Base-by-base conservation (phyloP, 495 filamentous ascomycete species). In the Xylaria telfairii region DNA sequence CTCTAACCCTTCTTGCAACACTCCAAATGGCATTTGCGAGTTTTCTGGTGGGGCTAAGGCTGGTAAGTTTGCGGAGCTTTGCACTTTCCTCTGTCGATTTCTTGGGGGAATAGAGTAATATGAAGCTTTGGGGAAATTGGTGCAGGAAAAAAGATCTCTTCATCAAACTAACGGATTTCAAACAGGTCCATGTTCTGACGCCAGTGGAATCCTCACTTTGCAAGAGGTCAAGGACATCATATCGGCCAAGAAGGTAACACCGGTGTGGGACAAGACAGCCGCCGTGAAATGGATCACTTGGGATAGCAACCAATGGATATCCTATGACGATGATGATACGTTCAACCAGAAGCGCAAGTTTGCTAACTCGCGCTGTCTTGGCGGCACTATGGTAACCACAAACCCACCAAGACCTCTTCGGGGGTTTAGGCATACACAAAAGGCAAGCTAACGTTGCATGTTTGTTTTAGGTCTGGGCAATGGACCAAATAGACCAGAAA, bases 261-360 rank as follows among this genome's bases (percentile, higher is more conserved):
- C 39, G 0, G 5, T n/a, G 1, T 42, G 26, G 46, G 72, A 54
- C 32, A 72, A 66, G 6, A 65, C 7, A 0, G 65, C 65, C 0
- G 41, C 4, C 1, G 65, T 68, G 0, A 68, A 68, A 59, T 68
- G 54, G 51, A 44, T 76, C 47, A 74, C 53, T 5, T 75, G 77
- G 71, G 68, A 68, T 15, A 65, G 13, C 21, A 19, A 73, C 47
- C 78, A 81, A 59, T 84, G 80, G 80, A 74, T 83, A 2, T 78
- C 72, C 0, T 83, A 81, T 61, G 81, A 83, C 64, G 77, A 80
- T 44, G 62, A 72, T 0, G 74, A 72, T 15, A 81, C 76, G 0
- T 56, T 76, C 15, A 5, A 26, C 3, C 41, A 57, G 46, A 68
- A 68, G 28, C 1, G 32, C 19, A 19, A 41, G 34, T 57, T 67